These are phyloP conservation scores for Dispira simplex DNA, from an alignment of 192 early-diverging fungal genomes.

Conservation along the genomic window DNA sequence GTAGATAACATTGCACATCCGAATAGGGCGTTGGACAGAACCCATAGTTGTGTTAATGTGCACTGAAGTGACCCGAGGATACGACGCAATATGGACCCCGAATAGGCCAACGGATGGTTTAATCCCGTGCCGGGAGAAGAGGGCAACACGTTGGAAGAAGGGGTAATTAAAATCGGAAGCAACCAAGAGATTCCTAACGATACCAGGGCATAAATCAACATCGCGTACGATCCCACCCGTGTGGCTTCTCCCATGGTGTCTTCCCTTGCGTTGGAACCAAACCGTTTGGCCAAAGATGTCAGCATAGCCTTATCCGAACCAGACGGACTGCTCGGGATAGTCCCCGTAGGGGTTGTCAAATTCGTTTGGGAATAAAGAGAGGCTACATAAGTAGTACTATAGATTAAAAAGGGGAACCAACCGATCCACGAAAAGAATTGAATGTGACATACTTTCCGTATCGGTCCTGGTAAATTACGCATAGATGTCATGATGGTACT, in stretches of 20 bases:
- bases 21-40: conserved; percentile 47
- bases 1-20: conserved; percentile 53
- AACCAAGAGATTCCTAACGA: conserved; percentile 34
- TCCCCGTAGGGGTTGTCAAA: background rate
- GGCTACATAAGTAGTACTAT: conserved; percentile 40
- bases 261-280: conserved; percentile 9
- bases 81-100: conserved; percentile 1
- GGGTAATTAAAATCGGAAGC: conserved; percentile 15
- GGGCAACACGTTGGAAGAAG: conserved; percentile 8
- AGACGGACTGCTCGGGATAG: too few relatives aligned
- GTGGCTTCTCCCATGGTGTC: conserved; percentile 34
- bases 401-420: conserved; percentile 95
- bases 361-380: conserved; percentile 15
- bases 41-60: conserved; percentile 44
- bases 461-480: conserved; percentile 42
- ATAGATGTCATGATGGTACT: conserved; percentile 26
- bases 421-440: conserved; percentile 94
- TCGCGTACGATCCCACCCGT: conserved; percentile 70
- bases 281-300: too few relatives aligned
- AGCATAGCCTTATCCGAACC: too few relatives aligned
- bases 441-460: conserved; percentile 64
- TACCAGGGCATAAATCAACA: conserved; percentile 61
- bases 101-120: too few relatives aligned
- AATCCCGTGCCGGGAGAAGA: conserved; percentile 1
- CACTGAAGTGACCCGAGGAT: conserved; percentile 11